These are phyloP conservation scores for Postia placenta DNA, from an alignment of 768 basidiomycete genomes.

Conservation along the genomic window DNA sequence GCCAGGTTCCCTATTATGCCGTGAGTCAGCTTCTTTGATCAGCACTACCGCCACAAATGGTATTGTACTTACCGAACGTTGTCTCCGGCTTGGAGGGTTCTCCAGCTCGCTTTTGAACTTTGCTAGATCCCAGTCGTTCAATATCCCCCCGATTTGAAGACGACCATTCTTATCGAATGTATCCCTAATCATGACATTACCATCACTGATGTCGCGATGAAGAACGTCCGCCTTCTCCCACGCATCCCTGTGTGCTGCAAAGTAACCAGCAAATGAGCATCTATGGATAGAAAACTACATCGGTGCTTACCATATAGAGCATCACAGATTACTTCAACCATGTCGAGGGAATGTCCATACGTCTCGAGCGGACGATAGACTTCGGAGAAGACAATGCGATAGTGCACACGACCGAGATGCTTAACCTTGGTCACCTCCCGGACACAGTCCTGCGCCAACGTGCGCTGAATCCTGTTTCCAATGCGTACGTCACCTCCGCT, in stretches of 20 bases:
- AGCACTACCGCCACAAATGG: too few species aligned
- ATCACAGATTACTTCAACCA: not conserved
- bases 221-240: not conserved
- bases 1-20: slow-evolving; percentile 19
- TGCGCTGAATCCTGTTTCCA: slow-evolving; percentile 1
- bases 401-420: slow-evolving; percentile 6
- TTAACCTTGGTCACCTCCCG: not conserved
- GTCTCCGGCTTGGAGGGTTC: not conserved
- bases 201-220: slow-evolving; percentile 10
- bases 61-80: not conserved
- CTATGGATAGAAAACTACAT: not conserved
- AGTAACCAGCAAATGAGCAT: not conserved
- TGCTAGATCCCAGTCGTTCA: not conserved
- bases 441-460: not conserved
- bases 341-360: not conserved
- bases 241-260: not conserved
- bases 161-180: not conserved
- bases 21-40: too few species aligned
- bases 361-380: slow-evolving; percentile 3
- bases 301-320: not conserved
- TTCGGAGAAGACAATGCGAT: slow-evolving; percentile 9
- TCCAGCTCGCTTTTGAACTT: not conserved
- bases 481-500: not conserved
- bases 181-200: slow-evolving; percentile 6
- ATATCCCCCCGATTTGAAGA: not conserved